These are phyloP conservation scores for Jatropha multifida DNA, from an alignment of 441 rosid species.

Conservation along the genomic window DNA sequence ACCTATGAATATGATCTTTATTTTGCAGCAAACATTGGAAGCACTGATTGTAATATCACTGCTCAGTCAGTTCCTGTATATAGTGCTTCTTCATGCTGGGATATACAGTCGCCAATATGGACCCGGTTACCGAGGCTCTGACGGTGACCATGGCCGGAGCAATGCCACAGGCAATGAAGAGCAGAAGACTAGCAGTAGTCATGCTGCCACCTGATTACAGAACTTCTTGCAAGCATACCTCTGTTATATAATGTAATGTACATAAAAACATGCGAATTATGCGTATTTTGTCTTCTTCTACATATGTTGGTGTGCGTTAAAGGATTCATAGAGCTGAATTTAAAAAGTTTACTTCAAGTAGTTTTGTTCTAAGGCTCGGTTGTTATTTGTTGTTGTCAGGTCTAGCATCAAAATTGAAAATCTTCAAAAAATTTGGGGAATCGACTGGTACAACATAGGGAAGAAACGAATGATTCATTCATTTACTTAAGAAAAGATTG, in stretches of 20 bases:
- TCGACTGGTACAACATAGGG: neutral
- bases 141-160: neutral
- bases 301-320: neutral
- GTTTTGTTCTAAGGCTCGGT: too few relatives aligned
- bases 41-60: constrained; percentile 29
- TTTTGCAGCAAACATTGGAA: constrained; percentile 41
- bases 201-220: neutral
- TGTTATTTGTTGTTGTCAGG: too few relatives aligned
- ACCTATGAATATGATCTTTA: neutral
- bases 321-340: too few relatives aligned
- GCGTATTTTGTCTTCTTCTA: neutral
- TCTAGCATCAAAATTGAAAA: too few relatives aligned
- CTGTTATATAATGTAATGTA: neutral
- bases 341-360: too few relatives aligned
- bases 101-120: constrained; percentile 13
- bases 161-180: neutral
- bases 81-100: constrained; percentile 30
- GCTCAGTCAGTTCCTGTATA: constrained; percentile 30
- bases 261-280: neutral
- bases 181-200: neutral
- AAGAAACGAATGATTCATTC: neutral
- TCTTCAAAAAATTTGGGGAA: too few relatives aligned
- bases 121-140: constrained; percentile 11
- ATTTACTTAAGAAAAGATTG: constrained; percentile 9
- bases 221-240: neutral